Percentiles rank a stretch among this genome's conserved stretches.
phyloP scores from a whole-genome alignment of 306 rosid genomes.

The Dryas octopetala region DNA sequence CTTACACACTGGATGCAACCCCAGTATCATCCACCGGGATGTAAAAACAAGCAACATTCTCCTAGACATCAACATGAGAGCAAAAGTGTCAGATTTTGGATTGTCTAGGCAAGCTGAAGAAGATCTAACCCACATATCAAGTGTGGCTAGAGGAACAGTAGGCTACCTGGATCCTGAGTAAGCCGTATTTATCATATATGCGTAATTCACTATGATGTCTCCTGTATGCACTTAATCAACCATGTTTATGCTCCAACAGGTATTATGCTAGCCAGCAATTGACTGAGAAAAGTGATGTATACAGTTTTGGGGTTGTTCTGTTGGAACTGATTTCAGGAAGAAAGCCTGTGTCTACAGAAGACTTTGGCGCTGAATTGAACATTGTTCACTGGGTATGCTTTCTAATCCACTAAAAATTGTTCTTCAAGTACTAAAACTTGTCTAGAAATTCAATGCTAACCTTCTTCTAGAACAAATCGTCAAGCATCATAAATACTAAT shows the following conservation, averaged over 20 bases:
- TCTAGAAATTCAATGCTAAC: not conserved
- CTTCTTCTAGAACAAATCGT: not conserved
- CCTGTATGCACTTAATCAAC: conserved; percentile 20
- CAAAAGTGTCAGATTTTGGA: conserved; percentile 94
- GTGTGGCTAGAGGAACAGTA: conserved; percentile 89
- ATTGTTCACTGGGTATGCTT: conserved; percentile 89
- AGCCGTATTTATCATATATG: conserved; percentile 28
- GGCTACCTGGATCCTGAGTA: conserved; percentile 99
- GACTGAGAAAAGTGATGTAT: conserved; percentile 93
- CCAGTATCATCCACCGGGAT: conserved; percentile 92
- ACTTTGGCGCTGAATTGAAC: conserved; percentile 84
- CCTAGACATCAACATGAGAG: conserved; percentile 93
- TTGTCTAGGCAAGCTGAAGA: conserved; percentile 90
- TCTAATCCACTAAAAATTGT: not conserved
- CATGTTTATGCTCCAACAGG: conserved; percentile 40
- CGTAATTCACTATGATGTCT: conserved; percentile 18
- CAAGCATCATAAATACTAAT: not conserved
- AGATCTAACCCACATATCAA: conserved; percentile 90
- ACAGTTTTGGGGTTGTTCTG: conserved; percentile 92
- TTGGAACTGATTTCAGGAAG: conserved; percentile 88
- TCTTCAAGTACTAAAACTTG: not conserved
- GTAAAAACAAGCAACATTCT: conserved; percentile 96
- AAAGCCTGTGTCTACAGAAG: conserved; percentile 80
- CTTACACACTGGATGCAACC: conserved; percentile 96
- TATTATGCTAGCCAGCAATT: conserved; percentile 91